These are phyloP conservation scores for Creolimax fragrantissima DNA, from an alignment of 78 protist species.

Conservation along the genomic window DNA sequence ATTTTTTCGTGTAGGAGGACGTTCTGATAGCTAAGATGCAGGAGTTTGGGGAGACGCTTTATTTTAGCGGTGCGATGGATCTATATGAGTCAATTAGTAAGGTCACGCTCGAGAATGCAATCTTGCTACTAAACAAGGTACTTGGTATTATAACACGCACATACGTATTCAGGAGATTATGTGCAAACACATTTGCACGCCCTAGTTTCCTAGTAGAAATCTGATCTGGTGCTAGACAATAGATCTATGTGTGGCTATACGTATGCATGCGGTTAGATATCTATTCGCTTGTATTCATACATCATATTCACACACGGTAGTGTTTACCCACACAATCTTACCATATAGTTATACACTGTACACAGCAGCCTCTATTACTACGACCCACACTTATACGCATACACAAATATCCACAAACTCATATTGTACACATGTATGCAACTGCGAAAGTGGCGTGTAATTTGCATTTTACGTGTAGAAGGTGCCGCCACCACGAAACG, in stretches of 20 bases:
- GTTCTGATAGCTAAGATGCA: constrained; percentile 41
- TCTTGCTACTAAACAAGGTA: constrained; percentile 14
- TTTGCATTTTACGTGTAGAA: neutral
- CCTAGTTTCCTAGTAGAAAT: neutral
- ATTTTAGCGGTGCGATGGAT: constrained; percentile 50
- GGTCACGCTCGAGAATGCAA: constrained; percentile 45
- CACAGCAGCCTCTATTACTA: neutral
- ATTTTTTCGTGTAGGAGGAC: constrained; percentile 1
- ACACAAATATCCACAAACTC: no score
- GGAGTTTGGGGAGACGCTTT: constrained; percentile 60
- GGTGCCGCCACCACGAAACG: neutral
- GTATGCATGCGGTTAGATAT: neutral
- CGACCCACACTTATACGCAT: neutral
- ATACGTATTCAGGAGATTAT: neutral
- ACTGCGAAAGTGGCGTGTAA: constrained; percentile 1
- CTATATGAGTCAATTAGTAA: constrained; percentile 48
- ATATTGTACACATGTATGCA: no score
- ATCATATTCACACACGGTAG: neutral
- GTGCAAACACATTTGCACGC: neutral
- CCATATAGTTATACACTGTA: neutral
- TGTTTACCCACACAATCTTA: neutral
- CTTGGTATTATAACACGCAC: neutral
- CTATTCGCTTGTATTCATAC: neutral
- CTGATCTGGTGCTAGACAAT: neutral
- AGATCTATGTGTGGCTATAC: neutral